Base-by-base conservation (phyloP, 2,329 filamentous ascomycete species). In the Periconia sp. region DNA sequence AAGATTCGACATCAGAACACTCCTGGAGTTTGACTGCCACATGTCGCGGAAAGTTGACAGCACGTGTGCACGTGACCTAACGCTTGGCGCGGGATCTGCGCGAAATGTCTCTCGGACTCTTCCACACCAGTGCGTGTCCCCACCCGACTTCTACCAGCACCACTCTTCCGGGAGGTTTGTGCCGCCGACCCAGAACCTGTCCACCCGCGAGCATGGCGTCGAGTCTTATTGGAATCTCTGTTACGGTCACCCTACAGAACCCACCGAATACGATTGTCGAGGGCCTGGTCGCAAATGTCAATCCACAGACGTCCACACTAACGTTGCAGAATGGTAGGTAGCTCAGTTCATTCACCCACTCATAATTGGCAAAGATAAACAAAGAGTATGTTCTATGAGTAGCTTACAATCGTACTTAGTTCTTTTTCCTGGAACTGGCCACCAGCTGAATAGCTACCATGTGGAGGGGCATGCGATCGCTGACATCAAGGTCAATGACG, bases 221-320 rank as follows among this genome's bases (percentile, higher is more conserved):
- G 55, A 81, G 85, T 67, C 91, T 93, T 71, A 85, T 91, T 66
- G 90, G 90, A 57, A 82, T 90, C 72, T 85, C 87, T 55, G 90
- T 94, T 75, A 77, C 85, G 55, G 86, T 94, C 65, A 88, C 87
- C 35, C 81, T 94, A 59, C 83, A 82, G 64, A 79, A 85, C 54
- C 87, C 88, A 49, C 81, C 82, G 2, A 83, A 84, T 55, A 83
- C 82, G 41, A 79, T 84, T 63, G 77, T 93, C 47, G 85, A 85
- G 56, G 91, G 91, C 48, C 83, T 84, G 19, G 88, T 95, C 35
- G 82, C 85, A 55, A 81, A 86, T 62, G 86, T 93, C 50, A 81
- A 87, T 56, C 86, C 88, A 23, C 82, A 85, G 66, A 87, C 71
- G 27, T 57, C 70, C 15, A 74, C 85, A 56, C 76, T 95, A 58